phyloP scores from a whole-genome alignment of 1,284 basidiomycete species.

The Vanrija sp. region DNA sequence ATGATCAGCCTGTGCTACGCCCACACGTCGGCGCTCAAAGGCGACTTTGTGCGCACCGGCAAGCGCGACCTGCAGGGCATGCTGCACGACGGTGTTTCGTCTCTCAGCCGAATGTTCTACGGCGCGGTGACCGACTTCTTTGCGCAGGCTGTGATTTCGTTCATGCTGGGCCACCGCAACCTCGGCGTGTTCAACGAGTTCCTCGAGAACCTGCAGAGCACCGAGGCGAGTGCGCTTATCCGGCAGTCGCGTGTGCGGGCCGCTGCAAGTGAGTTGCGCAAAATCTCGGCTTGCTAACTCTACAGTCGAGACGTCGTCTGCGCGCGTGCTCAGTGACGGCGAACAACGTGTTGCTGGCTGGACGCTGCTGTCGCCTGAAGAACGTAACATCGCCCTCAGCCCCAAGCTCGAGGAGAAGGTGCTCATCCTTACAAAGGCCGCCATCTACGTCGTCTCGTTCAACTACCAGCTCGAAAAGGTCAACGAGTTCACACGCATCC shows the following conservation, averaged over 20 bases:
- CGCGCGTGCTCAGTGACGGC: constrained; percentile 72
- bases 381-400: constrained; percentile 65
- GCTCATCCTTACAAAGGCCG: constrained; percentile 64
- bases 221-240: constrained; percentile 83
- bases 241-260: constrained; percentile 80
- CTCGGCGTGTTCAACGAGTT: constrained; percentile 86
- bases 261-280: constrained; percentile 61
- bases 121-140: constrained; percentile 85
- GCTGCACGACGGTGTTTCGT: constrained; percentile 86
- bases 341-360: constrained; percentile 79
- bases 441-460: constrained; percentile 70
- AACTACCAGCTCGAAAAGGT: constrained; percentile 90
- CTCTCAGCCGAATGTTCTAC: constrained; percentile 64
- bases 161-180: constrained; percentile 76
- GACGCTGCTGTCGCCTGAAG: constrained; percentile 83
- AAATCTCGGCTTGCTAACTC: constrained; percentile 15
- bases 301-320: constrained; percentile 70
- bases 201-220: constrained; percentile 73
- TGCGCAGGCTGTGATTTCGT: constrained; percentile 89
- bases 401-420: constrained; percentile 90
- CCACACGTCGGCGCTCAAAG: constrained; percentile 64
- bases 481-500: constrained; percentile 81
- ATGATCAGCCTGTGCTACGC: constrained; percentile 55
- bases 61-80: constrained; percentile 87
- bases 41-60: constrained; percentile 95